These are phyloP conservation scores for Pterocarpus macrocarpus DNA, from an alignment of 306 rosid species.

Conservation along the genomic window DNA sequence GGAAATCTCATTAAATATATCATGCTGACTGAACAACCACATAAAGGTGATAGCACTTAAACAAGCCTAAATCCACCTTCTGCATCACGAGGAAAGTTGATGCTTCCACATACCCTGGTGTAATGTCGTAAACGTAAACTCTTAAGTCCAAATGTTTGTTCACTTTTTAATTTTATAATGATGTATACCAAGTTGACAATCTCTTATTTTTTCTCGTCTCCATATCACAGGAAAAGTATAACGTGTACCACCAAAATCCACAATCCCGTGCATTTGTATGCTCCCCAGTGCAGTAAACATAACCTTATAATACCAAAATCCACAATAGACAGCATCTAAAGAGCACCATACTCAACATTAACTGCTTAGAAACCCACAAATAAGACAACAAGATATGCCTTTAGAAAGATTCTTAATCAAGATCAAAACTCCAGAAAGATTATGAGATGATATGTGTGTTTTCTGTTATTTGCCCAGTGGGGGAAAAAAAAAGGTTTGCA, in stretches of 20 bases:
- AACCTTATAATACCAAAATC: slow-evolving; percentile 20
- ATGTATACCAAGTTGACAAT: neutral
- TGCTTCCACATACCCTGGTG: neutral
- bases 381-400: slow-evolving; percentile 19
- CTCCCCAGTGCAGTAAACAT: slow-evolving; percentile 9
- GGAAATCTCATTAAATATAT: neutral
- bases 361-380: slow-evolving; percentile 16
- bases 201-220: neutral
- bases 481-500: neutral
- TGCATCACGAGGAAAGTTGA: too few species aligned
- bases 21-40: too few species aligned
- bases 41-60: too few species aligned
- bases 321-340: slow-evolving; percentile 26
- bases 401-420: slow-evolving; percentile 1
- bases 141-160: too few species aligned
- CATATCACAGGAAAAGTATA: slow-evolving; percentile 20
- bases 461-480: neutral
- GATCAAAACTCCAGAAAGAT: slow-evolving; percentile 16
- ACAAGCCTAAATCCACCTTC: too few species aligned
- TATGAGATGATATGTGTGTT: neutral
- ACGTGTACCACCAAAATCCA: neutral
- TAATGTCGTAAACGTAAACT: too few species aligned
- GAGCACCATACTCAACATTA: slow-evolving; percentile 16
- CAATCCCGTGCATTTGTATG: slow-evolving; percentile 8
- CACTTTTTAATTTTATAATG: neutral